Evolutionary conservation across 257 asterid species (phyloP), one percentile per base, ranked within the genome.

Genomic region (Coffea eugenioides): DNA sequence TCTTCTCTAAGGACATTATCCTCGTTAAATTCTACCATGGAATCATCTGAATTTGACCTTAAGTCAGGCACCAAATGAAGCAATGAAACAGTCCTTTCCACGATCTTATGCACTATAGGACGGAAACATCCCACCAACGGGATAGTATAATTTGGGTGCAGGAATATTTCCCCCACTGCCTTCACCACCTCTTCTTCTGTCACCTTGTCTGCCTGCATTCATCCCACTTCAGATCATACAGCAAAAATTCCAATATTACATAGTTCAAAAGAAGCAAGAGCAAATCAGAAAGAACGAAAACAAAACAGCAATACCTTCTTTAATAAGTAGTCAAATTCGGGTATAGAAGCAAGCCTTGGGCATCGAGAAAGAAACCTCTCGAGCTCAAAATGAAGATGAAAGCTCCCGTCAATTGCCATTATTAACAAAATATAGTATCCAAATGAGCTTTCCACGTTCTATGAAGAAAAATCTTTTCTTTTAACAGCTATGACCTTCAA

Each of bases 101-200:
- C 81, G 57, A 95, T 88, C 85, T 81, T 85, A 69, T 84, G 82
- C n/a, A 94, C 90, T 51, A 95, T 84, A 0, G 95, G 89, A 72
- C 97, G 90, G 65, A 95, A 91, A 86, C 98, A 93, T 80, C 99
- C 97, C 59, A 93, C 84, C 87, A 92, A 86, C 0, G 94, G 94
- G 49, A 95, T 88, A 23, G 99, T 92, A 77, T 93, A 95, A 73
- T 84, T 88, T 0, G 98, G 98, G 83, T 91, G 98, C 84, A 95
- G 85, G 83, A 95, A 83, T 85, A 95, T 78, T 79, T 91, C 85
- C 74, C 90, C 95, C 57, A 90, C 82, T 51, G 91, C 93, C 52
- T 75, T 81, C 82, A 95, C 93, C 83, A 92, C 90, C 83, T 95
- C 97, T 72, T 88, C 91, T 82, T 89, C 96, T 8, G 88, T 85